A percentile compares a stretch with the other conserved stretches of the same genome.
Conservation (phyloP, 2,329 filamentous ascomycete genomes). For the Phialemonium atrogriseum region DNA sequence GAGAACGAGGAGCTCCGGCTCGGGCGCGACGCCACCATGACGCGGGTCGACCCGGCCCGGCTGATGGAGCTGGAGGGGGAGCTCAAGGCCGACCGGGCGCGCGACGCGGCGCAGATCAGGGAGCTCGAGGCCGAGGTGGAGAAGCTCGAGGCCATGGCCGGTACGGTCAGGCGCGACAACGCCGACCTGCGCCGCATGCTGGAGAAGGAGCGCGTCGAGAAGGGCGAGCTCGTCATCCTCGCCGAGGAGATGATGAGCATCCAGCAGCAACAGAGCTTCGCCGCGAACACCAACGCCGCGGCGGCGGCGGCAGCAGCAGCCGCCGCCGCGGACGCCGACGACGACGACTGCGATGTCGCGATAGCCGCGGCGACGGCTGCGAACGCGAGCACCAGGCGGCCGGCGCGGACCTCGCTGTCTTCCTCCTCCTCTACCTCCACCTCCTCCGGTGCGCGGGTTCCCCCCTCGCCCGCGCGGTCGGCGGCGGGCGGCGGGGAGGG, state of each 20-base stretch:
- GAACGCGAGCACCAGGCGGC: neutral
- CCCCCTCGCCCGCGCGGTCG: constrained; percentile 2
- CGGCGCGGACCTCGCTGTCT: no score
- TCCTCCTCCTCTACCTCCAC: no score
- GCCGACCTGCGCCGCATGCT: constrained; percentile 55
- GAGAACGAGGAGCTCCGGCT: constrained; percentile 69
- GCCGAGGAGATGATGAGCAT: constrained; percentile 80
- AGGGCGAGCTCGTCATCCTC: constrained; percentile 71
- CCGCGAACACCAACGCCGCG: constrained; percentile 22
- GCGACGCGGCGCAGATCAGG: constrained; percentile 58
- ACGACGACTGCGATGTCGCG: neutral
- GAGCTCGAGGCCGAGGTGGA: constrained; percentile 67
- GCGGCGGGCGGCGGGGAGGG: constrained; percentile 4
- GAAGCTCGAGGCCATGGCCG: constrained; percentile 65
- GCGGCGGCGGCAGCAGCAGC: constrained; percentile 10
- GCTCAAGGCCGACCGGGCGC: constrained; percentile 48
- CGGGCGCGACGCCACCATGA: constrained; percentile 58
- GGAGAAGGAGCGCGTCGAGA: constrained; percentile 70
- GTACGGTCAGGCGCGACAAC: constrained; percentile 62
- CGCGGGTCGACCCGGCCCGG: constrained; percentile 42
- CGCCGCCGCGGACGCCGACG: neutral
- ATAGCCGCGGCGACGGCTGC: neutral
- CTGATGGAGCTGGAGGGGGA: constrained; percentile 38
- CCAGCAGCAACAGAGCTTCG: constrained; percentile 41
- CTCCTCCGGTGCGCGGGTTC: neutral